Evolutionary conservation across 1,284 basidiomycete genomes (phyloP).

Genomic region (Cystobasidium sp.): DNA sequence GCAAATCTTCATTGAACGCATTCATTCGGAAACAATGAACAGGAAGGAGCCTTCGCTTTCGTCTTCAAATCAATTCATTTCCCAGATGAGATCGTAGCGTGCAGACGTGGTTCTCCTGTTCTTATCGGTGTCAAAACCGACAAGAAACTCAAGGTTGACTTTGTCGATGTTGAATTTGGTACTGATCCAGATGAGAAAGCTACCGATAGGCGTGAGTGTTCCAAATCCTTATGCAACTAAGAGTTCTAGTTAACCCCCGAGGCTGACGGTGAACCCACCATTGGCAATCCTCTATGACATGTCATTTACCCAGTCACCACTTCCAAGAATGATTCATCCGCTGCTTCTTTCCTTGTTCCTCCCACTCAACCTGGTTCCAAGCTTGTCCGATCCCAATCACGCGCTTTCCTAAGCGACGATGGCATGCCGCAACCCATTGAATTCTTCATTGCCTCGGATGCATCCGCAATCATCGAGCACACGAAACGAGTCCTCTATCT

Average conservation of each 20-base stretch:
- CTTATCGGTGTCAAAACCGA: conserved; percentile 99
- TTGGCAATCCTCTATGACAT: not conserved
- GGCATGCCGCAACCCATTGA: conserved; percentile 99
- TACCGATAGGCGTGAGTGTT: conserved; percentile 47
- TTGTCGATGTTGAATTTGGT: conserved; percentile 96
- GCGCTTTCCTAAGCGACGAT: conserved; percentile 92
- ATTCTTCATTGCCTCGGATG: conserved; percentile 98
- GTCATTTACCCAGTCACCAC: conserved; percentile 28
- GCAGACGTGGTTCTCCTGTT: conserved; percentile 94
- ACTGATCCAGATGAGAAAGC: conserved; percentile 67
- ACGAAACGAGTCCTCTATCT: conserved; percentile 98
- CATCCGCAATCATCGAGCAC: conserved; percentile 95
- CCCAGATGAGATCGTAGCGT: conserved; percentile 94
- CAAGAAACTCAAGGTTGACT: conserved; percentile 99
- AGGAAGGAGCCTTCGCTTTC: conserved; percentile 98
- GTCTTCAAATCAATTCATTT: conserved; percentile 98
- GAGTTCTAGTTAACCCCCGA: no score
- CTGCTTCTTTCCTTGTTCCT: conserved; percentile 68
- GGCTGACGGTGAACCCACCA: not conserved
- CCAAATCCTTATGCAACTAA: no score
- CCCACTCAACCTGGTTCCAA: conserved; percentile 67
- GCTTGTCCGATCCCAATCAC: conserved; percentile 91
- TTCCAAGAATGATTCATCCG: conserved; percentile 43
- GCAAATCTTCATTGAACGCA: no score
- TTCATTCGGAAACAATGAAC: not conserved